Base-by-base conservation (phyloP, 1,284 basidiomycete genomes). In the Sporisorium sorghi region DNA sequence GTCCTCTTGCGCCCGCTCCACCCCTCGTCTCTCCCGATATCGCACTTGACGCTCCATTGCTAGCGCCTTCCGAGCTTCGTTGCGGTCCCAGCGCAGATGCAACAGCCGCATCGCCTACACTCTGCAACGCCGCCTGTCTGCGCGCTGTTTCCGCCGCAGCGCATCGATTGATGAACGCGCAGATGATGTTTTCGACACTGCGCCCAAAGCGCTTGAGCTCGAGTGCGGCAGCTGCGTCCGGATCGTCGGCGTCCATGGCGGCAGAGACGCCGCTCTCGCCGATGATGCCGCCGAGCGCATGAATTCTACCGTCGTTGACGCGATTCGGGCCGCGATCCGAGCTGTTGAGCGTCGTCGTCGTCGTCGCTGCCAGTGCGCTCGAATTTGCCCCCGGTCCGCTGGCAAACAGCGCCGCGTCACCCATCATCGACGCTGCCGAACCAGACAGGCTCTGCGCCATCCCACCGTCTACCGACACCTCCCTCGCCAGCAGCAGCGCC, bases 151-250 rank as follows among this genome's bases (percentile, higher is more conserved):
- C 60, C 9, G 58, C 57, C 12, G 56, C 49, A 32, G 60, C 43
- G 28, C 73, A 78, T 19, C 81, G 53, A 26, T 82, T 81, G 49
- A 83, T 64, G 48, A 81, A 80, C 8, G 82, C 81, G 44, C 79
- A 83, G 15, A 83, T 63, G 58, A 83, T 77, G 53, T 79, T 81
- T 42, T 83, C 79, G 4, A 81, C 76, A 26, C 68, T 76, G 26
- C 65, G 59, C 1, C 79, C 70, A 23, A 83, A 78, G 4, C 78
- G 66, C 26, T 82, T 82, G 35, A 81, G 62, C 40, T 81, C 82
- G 17, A 62, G 42, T 4, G 74, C 77, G 11, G 77, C 77, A 10
- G 66, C 73, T 26, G 74, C 77, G 37, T 76, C 77, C 19, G 77
- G 77, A 57, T 78, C 77, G 26, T 76, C 73, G 1, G 73, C 69